Percentiles rank a stretch among this genome's conserved stretches.
These are phyloP conservation scores for Begonia loranthoides DNA, from an alignment of 306 rosid species.

Conservation along the genomic window DNA sequence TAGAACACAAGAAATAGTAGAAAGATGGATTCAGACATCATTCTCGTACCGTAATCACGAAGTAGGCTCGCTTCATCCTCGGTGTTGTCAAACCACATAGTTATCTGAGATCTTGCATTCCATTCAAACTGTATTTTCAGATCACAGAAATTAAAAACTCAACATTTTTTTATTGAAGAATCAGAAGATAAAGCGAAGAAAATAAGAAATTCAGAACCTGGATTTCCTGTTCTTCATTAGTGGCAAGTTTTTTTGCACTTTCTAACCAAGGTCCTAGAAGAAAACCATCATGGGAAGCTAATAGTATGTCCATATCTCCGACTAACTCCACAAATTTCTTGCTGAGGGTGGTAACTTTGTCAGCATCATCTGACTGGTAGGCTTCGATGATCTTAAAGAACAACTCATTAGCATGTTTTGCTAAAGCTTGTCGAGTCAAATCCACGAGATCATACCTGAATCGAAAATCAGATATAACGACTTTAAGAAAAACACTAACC, in stretches of 20 bases:
- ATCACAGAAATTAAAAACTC: constrained; percentile 4
- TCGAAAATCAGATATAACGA: too few species aligned
- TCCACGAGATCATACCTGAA: constrained; percentile 92
- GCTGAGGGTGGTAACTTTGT: constrained; percentile 38
- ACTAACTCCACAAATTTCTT: constrained; percentile 53
- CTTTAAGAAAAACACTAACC: too few species aligned
- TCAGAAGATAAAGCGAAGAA: too few species aligned
- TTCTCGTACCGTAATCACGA: constrained; percentile 68
- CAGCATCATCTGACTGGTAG: constrained; percentile 31
- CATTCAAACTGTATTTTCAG: constrained; percentile 51
- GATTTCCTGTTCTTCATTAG: constrained; percentile 36
- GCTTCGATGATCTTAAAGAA: constrained; percentile 47
- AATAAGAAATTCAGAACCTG: constrained; percentile 35
- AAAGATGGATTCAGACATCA: constrained; percentile 1
- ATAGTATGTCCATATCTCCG: constrained; percentile 61
- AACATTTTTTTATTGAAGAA: neutral
- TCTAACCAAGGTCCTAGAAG: constrained; percentile 90
- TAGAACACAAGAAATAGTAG: neutral
- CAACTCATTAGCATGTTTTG: constrained; percentile 70
- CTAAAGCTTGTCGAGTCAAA: constrained; percentile 74
- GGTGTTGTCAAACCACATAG: constrained; percentile 93
- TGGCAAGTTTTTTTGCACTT: constrained; percentile 64
- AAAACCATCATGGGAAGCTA: constrained; percentile 72
- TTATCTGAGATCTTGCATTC: constrained; percentile 92
- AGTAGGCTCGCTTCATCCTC: constrained; percentile 56